A percentile compares a stretch with the other conserved stretches of the same genome.
phyloP scores from a whole-genome alignment of 176 grass and related monocot genomes.

The Triticum monococcum region DNA sequence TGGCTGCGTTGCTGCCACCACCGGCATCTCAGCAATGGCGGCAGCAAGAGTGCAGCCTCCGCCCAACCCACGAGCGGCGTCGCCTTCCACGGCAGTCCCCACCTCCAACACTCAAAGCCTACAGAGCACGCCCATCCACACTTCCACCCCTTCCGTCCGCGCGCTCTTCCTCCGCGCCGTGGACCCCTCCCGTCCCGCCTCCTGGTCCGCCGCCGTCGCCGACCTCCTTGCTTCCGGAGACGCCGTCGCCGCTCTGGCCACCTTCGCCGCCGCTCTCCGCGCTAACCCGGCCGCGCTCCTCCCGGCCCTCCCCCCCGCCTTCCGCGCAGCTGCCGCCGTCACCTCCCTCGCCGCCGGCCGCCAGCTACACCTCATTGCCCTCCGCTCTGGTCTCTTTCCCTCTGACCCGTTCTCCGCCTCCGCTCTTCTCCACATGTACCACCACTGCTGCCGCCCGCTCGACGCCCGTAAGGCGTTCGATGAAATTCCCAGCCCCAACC shows the following conservation, averaged over 20 bases:
- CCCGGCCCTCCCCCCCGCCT: slow-evolving; percentile 52
- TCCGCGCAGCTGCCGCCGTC: slow-evolving; percentile 54
- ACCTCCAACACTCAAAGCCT: not conserved
- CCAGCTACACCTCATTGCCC: slow-evolving; percentile 69
- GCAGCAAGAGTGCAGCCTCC: not conserved
- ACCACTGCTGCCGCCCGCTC: slow-evolving; percentile 49
- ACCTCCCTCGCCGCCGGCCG: slow-evolving; percentile 53
- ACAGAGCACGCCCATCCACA: not conserved
- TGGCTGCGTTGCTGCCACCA: not conserved
- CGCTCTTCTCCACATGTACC: slow-evolving; percentile 80
- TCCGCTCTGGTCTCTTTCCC: slow-evolving; percentile 60
- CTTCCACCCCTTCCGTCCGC: slow-evolving; percentile 32
- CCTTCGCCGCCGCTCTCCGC: slow-evolving; percentile 46
- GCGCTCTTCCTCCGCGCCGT: slow-evolving; percentile 54
- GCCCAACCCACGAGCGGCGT: not conserved
- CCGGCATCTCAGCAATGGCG: not conserved
- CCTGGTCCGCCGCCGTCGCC: slow-evolving; percentile 67
- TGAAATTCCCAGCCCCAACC: slow-evolving; percentile 57
- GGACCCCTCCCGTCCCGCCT: slow-evolving; percentile 52
- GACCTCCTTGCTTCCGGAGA: slow-evolving; percentile 66
- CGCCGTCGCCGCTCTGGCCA: slow-evolving; percentile 36
- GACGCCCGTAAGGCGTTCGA: slow-evolving; percentile 79
- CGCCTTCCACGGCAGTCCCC: not conserved
- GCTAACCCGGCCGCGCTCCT: slow-evolving; percentile 43
- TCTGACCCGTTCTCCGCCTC: slow-evolving; percentile 65